These are phyloP conservation scores for Golovinomyces cichoracearum DNA, from an alignment of 2,329 filamentous ascomycete genomes.

Conservation along the genomic window DNA sequence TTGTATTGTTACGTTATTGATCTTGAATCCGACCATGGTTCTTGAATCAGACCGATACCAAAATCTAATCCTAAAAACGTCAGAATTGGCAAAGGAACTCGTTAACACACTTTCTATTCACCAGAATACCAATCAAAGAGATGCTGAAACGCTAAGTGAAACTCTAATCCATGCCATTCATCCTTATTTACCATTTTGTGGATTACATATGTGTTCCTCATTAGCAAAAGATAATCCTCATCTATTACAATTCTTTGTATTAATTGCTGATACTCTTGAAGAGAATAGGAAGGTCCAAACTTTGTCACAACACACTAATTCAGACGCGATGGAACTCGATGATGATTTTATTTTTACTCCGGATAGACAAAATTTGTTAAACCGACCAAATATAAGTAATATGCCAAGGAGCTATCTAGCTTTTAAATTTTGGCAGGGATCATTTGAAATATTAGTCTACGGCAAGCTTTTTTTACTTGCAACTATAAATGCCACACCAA, in stretches of 20 bases:
- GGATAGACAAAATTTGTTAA: constrained; percentile 28
- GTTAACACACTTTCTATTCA: constrained; percentile 6
- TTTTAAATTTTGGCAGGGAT: constrained; percentile 9
- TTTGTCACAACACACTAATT: constrained; percentile 6
- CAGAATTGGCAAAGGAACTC: constrained; percentile 7
- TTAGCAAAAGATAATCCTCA: constrained; percentile 6
- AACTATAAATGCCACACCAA: constrained; percentile 5
- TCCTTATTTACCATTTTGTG: constrained; percentile 11
- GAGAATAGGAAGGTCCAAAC: constrained; percentile 2
- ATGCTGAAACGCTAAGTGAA: constrained; percentile 6
- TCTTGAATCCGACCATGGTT: constrained; percentile 9
- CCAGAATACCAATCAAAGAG: constrained; percentile 5
- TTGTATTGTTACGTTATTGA: constrained; percentile 10
- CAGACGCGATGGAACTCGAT: constrained; percentile 31
- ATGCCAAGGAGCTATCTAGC: constrained; percentile 19
- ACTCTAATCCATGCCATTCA: constrained; percentile 11
- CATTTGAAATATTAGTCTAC: constrained; percentile 9
- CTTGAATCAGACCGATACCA: constrained; percentile 5
- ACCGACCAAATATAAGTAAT: constrained; percentile 18
- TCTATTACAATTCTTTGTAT: constrained; percentile 9
- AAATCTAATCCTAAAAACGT: constrained; percentile 5
- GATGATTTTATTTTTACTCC: constrained; percentile 25
- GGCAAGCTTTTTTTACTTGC: constrained; percentile 9
- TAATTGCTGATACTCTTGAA: constrained; percentile 8
- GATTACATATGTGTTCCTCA: constrained; percentile 4